A percentile compares a stretch with the other conserved stretches of the same genome.
Evolutionary conservation across 208 protist genomes (phyloP).

Genomic region (Leishmania amazonensis): DNA sequence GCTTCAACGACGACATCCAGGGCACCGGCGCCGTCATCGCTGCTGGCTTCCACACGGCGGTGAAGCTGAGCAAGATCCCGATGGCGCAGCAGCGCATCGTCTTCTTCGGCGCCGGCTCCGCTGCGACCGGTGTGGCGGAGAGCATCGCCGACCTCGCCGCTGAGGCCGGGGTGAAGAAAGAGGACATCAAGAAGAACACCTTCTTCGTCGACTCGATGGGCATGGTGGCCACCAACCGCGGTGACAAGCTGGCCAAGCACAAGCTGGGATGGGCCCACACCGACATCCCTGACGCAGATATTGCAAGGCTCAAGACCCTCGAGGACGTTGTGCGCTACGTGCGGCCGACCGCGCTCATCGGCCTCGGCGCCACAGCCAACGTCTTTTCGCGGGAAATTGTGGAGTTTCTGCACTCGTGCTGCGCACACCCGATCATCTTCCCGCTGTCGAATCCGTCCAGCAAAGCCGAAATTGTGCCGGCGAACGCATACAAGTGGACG

Average conservation of each 20-base stretch:
- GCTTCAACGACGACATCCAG: conserved; percentile 99
- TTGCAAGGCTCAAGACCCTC: conserved; percentile 51
- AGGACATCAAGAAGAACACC: conserved; percentile 80
- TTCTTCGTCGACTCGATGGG: conserved; percentile 94
- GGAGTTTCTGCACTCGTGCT: conserved; percentile 68
- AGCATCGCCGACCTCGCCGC: conserved; percentile 87
- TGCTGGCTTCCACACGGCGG: conserved; percentile 90
- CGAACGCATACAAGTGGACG: conserved; percentile 93
- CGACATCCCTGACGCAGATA: conserved; percentile 75
- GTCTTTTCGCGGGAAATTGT: conserved; percentile 95
- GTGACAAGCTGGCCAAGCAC: conserved; percentile 82
- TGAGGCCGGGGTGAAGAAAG: conserved; percentile 45
- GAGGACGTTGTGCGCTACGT: conserved; percentile 81
- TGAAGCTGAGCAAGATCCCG: conserved; percentile 53
- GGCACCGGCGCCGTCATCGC: conserved; percentile 96
- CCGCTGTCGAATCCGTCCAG: conserved; percentile 94
- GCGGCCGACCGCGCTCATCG: conserved; percentile 95
- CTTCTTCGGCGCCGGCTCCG: conserved; percentile 94
- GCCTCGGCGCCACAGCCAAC: conserved; percentile 89
- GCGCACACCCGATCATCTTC: conserved; percentile 95
- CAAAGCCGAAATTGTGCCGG: conserved; percentile 89
- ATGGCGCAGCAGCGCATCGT: conserved; percentile 73
- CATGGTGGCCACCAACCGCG: conserved; percentile 85
- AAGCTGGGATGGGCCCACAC: conserved; percentile 89
- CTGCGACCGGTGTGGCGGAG: conserved; percentile 94